These are phyloP conservation scores for Colletotrichum spaethianum DNA, from an alignment of 2,329 filamentous ascomycete genomes.

Conservation along the genomic window DNA sequence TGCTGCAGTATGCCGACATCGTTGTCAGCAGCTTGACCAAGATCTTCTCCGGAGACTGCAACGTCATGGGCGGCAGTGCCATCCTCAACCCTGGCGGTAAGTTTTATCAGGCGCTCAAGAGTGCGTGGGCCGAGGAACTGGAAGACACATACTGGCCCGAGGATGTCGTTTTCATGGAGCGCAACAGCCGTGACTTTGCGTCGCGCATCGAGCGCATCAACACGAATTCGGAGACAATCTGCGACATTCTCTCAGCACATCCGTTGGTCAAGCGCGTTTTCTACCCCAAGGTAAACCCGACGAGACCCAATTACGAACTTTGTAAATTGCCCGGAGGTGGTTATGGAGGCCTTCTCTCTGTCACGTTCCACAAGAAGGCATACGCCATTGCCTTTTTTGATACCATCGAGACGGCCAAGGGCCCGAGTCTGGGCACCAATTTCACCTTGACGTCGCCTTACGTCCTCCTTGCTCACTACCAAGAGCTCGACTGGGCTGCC, in stretches of 20 bases:
- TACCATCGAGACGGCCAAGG: constrained; percentile 88
- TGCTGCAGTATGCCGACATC: constrained; percentile 89
- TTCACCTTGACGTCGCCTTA: constrained; percentile 95
- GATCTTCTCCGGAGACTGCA: constrained; percentile 96
- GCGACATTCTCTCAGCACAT: constrained; percentile 75
- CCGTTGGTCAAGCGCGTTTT: constrained; percentile 81
- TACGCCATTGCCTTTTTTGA: constrained; percentile 90
- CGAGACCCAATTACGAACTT: constrained; percentile 81
- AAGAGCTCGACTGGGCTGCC: constrained; percentile 91
- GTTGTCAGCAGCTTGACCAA: constrained; percentile 97
- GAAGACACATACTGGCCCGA: constrained; percentile 96
- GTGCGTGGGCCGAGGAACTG: constrained; percentile 74
- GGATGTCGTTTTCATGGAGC: constrained; percentile 94
- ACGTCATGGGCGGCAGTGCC: constrained; percentile 93
- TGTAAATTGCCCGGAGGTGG: constrained; percentile 82
- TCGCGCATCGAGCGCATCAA: constrained; percentile 88
- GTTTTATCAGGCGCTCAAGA: constrained; percentile 80
- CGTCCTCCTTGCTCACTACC: constrained; percentile 91
- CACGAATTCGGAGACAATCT: constrained; percentile 86
- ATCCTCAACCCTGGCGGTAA: constrained; percentile 76
- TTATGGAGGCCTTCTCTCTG: constrained; percentile 91
- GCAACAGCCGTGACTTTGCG: constrained; percentile 94
- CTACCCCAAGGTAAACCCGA: constrained; percentile 86
- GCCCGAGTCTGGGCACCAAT: constrained; percentile 95
- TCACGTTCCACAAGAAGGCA: constrained; percentile 79